Conservation (phyloP, 2,329 filamentous ascomycete genomes). For the Aspergillus neotritici region DNA sequence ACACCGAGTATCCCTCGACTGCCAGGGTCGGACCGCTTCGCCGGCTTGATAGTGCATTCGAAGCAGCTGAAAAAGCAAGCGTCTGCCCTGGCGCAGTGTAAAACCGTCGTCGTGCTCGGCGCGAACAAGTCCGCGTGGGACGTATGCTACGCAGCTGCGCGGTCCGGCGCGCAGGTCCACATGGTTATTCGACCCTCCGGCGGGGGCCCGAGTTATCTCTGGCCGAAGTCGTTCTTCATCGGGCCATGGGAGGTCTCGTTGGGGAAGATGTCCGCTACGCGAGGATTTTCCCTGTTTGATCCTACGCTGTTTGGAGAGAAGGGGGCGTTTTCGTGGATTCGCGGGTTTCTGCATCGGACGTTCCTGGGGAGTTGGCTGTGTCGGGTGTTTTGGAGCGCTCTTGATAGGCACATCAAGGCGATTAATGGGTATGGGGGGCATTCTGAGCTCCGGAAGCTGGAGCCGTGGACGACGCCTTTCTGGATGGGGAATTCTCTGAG, state of each 20-base stretch:
- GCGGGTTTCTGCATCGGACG: too few species aligned
- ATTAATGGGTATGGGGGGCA: slow-evolving; percentile 38
- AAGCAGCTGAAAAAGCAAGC: slow-evolving; percentile 42
- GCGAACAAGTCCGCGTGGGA: slow-evolving; percentile 58
- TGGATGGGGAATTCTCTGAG: slow-evolving; percentile 51
- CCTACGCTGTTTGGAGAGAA: slow-evolving; percentile 62
- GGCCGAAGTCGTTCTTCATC: slow-evolving; percentile 52
- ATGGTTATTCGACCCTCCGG: slow-evolving; percentile 51
- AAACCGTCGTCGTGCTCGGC: slow-evolving; percentile 50
- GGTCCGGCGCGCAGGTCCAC: slow-evolving; percentile 48
- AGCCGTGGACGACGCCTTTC: slow-evolving; percentile 33
- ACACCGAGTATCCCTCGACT: slow-evolving; percentile 48
- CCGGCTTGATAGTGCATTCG: slow-evolving; percentile 49
- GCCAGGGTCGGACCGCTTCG: slow-evolving; percentile 45
- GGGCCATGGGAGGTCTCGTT: slow-evolving; percentile 1
- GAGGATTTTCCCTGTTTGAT: slow-evolving; percentile 62
- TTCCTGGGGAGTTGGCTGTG: too few species aligned
- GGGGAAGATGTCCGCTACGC: slow-evolving; percentile 32
- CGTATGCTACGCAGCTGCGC: slow-evolving; percentile 51
- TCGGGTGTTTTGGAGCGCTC: slow-evolving; percentile 45
- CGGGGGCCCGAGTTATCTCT: slow-evolving; percentile 56
- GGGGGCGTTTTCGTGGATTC: too few species aligned
- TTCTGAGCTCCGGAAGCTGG: slow-evolving; percentile 33
- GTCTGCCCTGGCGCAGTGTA: slow-evolving; percentile 19
- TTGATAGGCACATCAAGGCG: slow-evolving; percentile 41